These are phyloP conservation scores for Trypanosoma boissoni DNA, from an alignment of 208 protist genomes.

Conservation along the genomic window DNA sequence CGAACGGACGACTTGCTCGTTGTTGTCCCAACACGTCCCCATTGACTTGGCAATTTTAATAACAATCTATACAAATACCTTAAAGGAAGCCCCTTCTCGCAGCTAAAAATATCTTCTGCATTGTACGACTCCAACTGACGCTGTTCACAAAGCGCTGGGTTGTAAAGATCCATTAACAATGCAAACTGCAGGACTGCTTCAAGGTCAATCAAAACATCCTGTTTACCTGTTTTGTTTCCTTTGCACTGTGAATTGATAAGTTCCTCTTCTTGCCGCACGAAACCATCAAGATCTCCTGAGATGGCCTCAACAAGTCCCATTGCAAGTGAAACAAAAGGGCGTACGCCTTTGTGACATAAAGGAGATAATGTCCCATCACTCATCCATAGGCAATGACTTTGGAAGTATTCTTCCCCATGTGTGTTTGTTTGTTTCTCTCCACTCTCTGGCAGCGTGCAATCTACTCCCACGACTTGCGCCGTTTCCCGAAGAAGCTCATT, in stretches of 20 bases:
- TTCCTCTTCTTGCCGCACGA: conserved; percentile 9
- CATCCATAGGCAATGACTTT: conserved; percentile 6
- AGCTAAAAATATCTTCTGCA: conserved; percentile 10
- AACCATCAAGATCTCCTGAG: conserved; percentile 17
- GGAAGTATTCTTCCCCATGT: neutral
- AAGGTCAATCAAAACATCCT: conserved; percentile 15
- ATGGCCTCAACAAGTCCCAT: conserved; percentile 22
- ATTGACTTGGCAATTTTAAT: conserved; percentile 16
- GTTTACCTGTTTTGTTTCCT: neutral
- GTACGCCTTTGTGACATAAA: conserved; percentile 11
- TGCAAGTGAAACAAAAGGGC: conserved; percentile 13
- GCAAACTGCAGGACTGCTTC: conserved; percentile 17
- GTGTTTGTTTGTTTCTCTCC: too few species aligned
- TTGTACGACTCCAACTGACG: neutral
- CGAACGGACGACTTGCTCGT: conserved; percentile 1
- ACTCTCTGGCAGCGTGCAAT: too few species aligned
- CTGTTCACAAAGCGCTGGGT: conserved; percentile 8
- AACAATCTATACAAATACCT: conserved; percentile 19
- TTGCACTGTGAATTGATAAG: neutral
- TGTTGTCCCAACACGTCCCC: neutral
- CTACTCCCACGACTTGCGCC: neutral
- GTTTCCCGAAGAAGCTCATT: conserved; percentile 11
- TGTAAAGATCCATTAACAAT: conserved; percentile 5
- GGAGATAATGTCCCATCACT: conserved; percentile 20
- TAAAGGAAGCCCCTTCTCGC: conserved; percentile 2